phyloP scores from a whole-genome alignment of 148 eudicot species.

The Chenopodium suecicum region DNA sequence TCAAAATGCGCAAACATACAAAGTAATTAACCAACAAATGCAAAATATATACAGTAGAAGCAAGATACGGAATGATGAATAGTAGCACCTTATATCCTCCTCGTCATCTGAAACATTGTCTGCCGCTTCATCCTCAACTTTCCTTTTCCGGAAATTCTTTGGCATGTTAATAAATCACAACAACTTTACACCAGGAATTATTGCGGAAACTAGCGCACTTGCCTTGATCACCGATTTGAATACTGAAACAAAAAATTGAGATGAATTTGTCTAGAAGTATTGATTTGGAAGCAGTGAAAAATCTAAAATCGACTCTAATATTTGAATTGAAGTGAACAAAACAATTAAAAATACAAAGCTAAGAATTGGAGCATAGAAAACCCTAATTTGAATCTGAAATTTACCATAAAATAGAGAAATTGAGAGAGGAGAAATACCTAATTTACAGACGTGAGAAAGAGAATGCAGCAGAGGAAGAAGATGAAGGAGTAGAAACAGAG shows the following conservation, averaged over 20 bases:
- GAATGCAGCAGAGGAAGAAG: not conserved
- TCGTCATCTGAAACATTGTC: constrained; percentile 43
- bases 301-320: not conserved
- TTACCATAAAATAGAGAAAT: not conserved
- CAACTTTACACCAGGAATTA: not conserved
- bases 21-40: not conserved
- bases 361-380: not conserved
- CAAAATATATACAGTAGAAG: not conserved
- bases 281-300: not conserved
- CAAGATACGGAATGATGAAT: not conserved
- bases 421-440: not conserved
- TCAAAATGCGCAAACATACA: not conserved
- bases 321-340: not conserved
- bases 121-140: constrained; percentile 40
- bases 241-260: too few relatives aligned
- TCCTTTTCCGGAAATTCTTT: constrained; percentile 69
- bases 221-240: not conserved
- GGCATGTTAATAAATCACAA: constrained; percentile 8
- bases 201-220: not conserved
- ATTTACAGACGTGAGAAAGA: not conserved
- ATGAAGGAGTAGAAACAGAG: not conserved
- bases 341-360: not conserved
- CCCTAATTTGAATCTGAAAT: not conserved
- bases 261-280: too few relatives aligned
- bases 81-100: constrained; percentile 52